Percentiles rank a stretch among this genome's conserved stretches.
These are phyloP conservation scores for Cucurbitaria berberidis DNA, from an alignment of 2,329 filamentous ascomycete genomes.

Conservation along the genomic window DNA sequence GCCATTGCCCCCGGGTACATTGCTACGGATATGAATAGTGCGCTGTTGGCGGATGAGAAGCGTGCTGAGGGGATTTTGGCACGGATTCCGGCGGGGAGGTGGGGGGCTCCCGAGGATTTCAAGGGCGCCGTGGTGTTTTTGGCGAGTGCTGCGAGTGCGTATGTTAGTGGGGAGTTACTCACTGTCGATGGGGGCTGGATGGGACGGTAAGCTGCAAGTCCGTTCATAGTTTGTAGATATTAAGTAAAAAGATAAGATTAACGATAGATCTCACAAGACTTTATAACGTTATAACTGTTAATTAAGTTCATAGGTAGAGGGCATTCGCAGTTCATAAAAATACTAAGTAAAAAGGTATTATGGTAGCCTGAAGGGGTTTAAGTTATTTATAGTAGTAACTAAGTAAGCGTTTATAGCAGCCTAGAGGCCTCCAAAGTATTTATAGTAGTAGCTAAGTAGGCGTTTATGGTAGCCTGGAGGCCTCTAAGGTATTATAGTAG, in stretches of 20 bases:
- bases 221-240: neutral
- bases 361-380: no score
- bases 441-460: no score
- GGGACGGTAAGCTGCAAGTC: conserved; percentile 67
- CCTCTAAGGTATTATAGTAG: no score
- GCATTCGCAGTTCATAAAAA: no score
- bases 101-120: conserved; percentile 86
- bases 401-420: no score
- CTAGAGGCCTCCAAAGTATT: no score
- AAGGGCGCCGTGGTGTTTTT: conserved; percentile 82
- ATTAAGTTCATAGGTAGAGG: no score
- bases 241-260: neutral
- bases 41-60: conserved; percentile 74
- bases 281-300: no score
- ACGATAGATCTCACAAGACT: no score
- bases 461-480: no score
- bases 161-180: conserved; percentile 81
- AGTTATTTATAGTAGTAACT: no score
- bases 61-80: conserved; percentile 76
- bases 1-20: conserved; percentile 91
- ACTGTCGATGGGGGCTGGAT: conserved; percentile 94
- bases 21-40: conserved; percentile 92
- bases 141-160: conserved; percentile 75
- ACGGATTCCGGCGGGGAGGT: conserved; percentile 82
- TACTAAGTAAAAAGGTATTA: no score